Evolutionary conservation across 2,329 filamentous ascomycete genomes (phyloP).

Genomic region (Sporothrix globosa): DNA sequence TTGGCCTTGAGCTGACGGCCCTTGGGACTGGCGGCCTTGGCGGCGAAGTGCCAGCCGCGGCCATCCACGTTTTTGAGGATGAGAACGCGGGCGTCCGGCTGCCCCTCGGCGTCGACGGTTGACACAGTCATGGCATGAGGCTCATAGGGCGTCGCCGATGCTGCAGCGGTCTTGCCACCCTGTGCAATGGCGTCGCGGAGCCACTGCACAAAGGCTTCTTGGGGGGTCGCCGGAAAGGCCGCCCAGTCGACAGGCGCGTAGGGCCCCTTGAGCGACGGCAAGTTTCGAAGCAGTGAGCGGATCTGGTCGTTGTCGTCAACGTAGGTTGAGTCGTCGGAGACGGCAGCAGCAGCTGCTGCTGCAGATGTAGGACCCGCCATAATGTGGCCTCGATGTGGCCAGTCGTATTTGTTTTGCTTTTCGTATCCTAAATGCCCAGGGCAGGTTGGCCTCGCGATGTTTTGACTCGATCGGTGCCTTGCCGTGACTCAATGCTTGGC

Average conservation of each 20-base stretch:
- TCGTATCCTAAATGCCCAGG: background rate
- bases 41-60: constrained; percentile 35
- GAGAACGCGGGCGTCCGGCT: constrained; percentile 33
- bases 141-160: constrained; percentile 28
- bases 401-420: background rate
- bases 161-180: background rate
- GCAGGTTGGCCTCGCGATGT: background rate
- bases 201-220: constrained; percentile 31
- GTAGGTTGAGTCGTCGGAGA: background rate
- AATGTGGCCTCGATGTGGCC: background rate
- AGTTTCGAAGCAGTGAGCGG: constrained; percentile 18
- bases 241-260: constrained; percentile 26
- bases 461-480: background rate
- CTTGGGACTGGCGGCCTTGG: constrained; percentile 33
- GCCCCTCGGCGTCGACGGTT: constrained; percentile 29
- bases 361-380: background rate
- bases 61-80: constrained; percentile 35
- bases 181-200: constrained; percentile 31
- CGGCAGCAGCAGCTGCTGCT: background rate
- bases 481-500: background rate
- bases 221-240: constrained; percentile 31
- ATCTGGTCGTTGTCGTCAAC: background rate
- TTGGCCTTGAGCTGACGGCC: constrained; percentile 29
- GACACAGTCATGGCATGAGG: constrained; percentile 34
- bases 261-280: constrained; percentile 30